Percentiles rank a stretch among this genome's conserved stretches.
Conservation (phyloP, 2,329 filamentous ascomycete genomes). For the Hypoxylon sp. region DNA sequence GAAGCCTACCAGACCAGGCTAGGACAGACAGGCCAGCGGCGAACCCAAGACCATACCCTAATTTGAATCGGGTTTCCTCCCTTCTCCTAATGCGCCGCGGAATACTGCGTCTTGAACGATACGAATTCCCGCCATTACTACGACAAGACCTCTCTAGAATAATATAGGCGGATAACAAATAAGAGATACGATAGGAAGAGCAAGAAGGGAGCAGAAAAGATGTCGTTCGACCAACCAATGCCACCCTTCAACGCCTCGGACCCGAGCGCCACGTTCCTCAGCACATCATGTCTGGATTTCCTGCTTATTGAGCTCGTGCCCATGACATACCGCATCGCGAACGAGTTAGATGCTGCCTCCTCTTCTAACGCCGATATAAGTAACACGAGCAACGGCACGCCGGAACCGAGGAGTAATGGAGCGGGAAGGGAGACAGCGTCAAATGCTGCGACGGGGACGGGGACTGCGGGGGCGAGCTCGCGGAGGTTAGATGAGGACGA, state of each 20-base stretch:
- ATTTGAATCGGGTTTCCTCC: background rate
- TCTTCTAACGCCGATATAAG: slow-evolving; percentile 37
- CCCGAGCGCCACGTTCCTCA: slow-evolving; percentile 81
- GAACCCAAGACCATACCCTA: background rate
- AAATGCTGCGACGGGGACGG: slow-evolving; percentile 41
- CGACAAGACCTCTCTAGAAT: background rate
- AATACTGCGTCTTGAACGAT: background rate
- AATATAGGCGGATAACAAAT: background rate
- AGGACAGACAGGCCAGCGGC: background rate
- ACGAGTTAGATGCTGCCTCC: slow-evolving; percentile 71
- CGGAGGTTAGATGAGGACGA: slow-evolving; percentile 77
- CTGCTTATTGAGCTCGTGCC: slow-evolving; percentile 97
- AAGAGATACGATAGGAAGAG: slow-evolving; percentile 4
- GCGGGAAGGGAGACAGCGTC: slow-evolving; percentile 27
- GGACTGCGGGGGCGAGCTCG: slow-evolving; percentile 43
- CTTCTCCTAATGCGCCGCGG: slow-evolving; percentile 32
- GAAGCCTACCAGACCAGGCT: background rate
- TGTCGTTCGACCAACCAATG: slow-evolving; percentile 80
- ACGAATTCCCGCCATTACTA: background rate
- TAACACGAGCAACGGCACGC: background rate
- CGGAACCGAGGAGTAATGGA: slow-evolving; percentile 24
- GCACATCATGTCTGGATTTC: slow-evolving; percentile 89
- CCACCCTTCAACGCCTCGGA: slow-evolving; percentile 80
- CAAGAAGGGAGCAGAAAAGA: slow-evolving; percentile 53
- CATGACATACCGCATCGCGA: slow-evolving; percentile 87